A percentile compares a stretch with the other conserved stretches of the same genome.
These are phyloP conservation scores for Cladosporium sp. DNA, from an alignment of 2,329 filamentous ascomycete genomes.

Conservation along the genomic window DNA sequence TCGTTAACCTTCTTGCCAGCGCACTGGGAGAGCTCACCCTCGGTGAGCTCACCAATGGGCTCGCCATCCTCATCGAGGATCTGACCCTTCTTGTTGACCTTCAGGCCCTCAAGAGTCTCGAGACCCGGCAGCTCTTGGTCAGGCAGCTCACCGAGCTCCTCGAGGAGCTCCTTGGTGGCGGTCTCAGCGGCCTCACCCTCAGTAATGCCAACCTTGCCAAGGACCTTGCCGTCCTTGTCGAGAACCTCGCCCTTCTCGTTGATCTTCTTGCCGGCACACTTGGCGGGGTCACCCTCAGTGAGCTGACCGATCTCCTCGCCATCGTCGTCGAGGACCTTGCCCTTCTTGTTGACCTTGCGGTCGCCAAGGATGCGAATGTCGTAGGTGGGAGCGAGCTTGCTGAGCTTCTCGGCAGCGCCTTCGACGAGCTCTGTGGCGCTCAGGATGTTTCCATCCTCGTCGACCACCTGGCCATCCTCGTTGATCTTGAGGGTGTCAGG, in stretches of 20 bases:
- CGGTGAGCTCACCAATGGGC: slow-evolving; percentile 46
- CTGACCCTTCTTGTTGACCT: slow-evolving; percentile 55
- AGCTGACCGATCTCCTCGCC: slow-evolving; percentile 47
- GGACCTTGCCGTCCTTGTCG: slow-evolving; percentile 45
- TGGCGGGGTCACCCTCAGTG: slow-evolving; percentile 39
- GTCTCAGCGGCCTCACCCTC: slow-evolving; percentile 46
- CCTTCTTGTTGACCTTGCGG: slow-evolving; percentile 53
- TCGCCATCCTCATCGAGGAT: slow-evolving; percentile 49
- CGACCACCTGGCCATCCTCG: slow-evolving; percentile 46
- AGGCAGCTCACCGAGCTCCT: slow-evolving; percentile 40
- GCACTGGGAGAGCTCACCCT: slow-evolving; percentile 56
- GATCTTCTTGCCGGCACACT: slow-evolving; percentile 43
- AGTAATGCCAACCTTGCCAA: slow-evolving; percentile 44
- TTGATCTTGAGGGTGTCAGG: slow-evolving; percentile 46
- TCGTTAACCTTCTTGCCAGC: slow-evolving; percentile 60
- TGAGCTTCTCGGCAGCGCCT: slow-evolving; percentile 42
- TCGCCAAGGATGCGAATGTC: slow-evolving; percentile 46
- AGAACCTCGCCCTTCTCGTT: slow-evolving; percentile 47
- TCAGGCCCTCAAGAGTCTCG: slow-evolving; percentile 45
- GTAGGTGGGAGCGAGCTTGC: slow-evolving; percentile 33
- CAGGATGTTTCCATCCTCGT: slow-evolving; percentile 46
- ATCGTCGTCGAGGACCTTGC: slow-evolving; percentile 46
- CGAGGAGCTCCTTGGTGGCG: slow-evolving; percentile 43
- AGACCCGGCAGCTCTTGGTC: slow-evolving; percentile 35
- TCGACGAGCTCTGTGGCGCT: slow-evolving; percentile 46